Conservation (phyloP, 164 flowering plant genomes). For the Piper betle region DNA sequence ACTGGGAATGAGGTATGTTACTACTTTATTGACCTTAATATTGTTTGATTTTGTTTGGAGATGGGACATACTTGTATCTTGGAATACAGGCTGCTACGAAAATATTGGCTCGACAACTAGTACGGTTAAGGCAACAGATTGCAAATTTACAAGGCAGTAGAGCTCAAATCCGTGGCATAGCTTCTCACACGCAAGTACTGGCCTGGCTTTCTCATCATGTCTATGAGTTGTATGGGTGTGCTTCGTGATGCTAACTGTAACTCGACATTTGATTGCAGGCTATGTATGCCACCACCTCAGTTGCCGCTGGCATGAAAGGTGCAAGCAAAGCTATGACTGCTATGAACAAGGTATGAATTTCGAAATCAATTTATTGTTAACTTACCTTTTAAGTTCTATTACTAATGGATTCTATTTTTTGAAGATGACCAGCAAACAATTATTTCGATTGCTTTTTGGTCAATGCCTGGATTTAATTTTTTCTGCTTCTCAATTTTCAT, state of each 20-base stretch:
- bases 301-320: conserved; percentile 83
- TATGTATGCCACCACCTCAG: conserved; percentile 72
- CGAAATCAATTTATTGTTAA: background rate
- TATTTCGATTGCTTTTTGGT: background rate
- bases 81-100: conserved; percentile 66
- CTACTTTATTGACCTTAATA: background rate
- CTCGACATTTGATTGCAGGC: conserved; percentile 39
- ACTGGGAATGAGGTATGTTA: conserved; percentile 77
- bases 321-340: conserved; percentile 86
- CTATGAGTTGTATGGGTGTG: no score
- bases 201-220: background rate
- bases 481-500: conserved; percentile 2
- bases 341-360: conserved; percentile 65
- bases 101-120: conserved; percentile 75
- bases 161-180: conserved; percentile 91
- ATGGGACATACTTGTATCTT: background rate
- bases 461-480: background rate
- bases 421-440: background rate
- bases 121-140: conserved; percentile 86
- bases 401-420: background rate
- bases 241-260: no score
- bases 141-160: conserved; percentile 81
- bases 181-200: conserved; percentile 82
- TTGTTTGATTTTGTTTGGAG: background rate
- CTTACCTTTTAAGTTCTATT: no score